A percentile compares a stretch with the other conserved stretches of the same genome.
Conservation (phyloP, 2,329 filamentous ascomycete species). For the Penicillium decumbens region DNA sequence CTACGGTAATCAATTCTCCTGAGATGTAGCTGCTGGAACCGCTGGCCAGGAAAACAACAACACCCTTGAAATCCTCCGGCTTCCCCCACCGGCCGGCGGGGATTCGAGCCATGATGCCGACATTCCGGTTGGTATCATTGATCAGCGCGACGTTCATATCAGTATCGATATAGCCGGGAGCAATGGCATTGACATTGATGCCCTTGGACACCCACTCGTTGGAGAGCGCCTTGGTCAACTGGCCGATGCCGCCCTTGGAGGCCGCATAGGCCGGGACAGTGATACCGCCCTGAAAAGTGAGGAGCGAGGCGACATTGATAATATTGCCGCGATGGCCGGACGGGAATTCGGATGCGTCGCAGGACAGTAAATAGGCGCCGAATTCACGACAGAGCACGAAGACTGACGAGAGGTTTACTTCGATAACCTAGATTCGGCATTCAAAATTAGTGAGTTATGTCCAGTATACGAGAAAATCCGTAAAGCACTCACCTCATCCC, state of each 20-base stretch:
- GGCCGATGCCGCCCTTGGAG: conserved; percentile 34
- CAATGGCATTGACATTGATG: conserved; percentile 60
- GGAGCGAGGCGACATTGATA: conserved; percentile 78
- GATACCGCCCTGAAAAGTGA: conserved; percentile 80
- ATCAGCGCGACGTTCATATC: conserved; percentile 88
- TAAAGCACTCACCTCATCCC: conserved; percentile 54
- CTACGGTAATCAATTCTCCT: conserved; percentile 76
- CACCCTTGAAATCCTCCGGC: conserved; percentile 84
- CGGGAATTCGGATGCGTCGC: conserved; percentile 27
- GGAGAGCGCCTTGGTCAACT: conserved; percentile 50
- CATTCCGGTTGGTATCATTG: conserved; percentile 63
- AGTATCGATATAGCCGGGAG: conserved; percentile 46
- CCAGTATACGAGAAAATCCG: neutral
- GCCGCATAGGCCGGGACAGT: conserved; percentile 57
- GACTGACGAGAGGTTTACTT: conserved; percentile 79
- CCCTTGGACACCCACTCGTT: conserved; percentile 49
- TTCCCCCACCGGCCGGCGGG: conserved; percentile 78
- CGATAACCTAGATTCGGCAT: conserved; percentile 55
- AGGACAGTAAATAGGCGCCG: conserved; percentile 32
- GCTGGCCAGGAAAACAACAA: conserved; percentile 70
- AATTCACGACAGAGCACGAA: conserved; percentile 53
- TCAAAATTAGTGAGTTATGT: neutral
- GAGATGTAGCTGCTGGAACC: conserved; percentile 74
- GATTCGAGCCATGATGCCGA: conserved; percentile 72
- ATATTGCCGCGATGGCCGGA: conserved; percentile 47